A percentile compares a stretch with the other conserved stretches of the same genome.
Evolutionary conservation across 345 rosid genomes (phyloP).

Genomic region (Nasturtium officinale): DNA sequence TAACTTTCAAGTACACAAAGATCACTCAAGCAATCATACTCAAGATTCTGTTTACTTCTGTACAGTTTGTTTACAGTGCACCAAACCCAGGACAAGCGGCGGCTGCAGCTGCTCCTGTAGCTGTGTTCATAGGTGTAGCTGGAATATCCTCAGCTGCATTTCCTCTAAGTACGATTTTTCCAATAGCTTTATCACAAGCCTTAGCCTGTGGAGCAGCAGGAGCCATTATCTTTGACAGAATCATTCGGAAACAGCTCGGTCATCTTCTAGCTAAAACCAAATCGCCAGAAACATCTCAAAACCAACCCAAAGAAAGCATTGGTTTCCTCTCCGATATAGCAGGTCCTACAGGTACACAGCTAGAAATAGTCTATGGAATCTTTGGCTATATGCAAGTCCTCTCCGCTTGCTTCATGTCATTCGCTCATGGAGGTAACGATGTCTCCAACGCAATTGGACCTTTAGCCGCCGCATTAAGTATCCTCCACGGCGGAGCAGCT

Average conservation of each 20-base stretch:
- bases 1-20: neutral
- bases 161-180: slow-evolving; percentile 71
- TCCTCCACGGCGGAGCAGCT: slow-evolving; percentile 68
- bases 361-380: slow-evolving; percentile 86
- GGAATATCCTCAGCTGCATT: slow-evolving; percentile 86
- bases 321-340: slow-evolving; percentile 89
- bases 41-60: neutral
- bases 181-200: slow-evolving; percentile 69
- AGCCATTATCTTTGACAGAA: slow-evolving; percentile 65
- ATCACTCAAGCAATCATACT: neutral
- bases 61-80: slow-evolving; percentile 96
- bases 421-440: slow-evolving; percentile 95
- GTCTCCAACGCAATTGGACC: slow-evolving; percentile 98
- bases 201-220: slow-evolving; percentile 80
- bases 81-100: slow-evolving; percentile 95
- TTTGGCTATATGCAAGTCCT: slow-evolving; percentile 95
- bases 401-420: slow-evolving; percentile 99
- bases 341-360: slow-evolving; percentile 89
- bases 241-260: slow-evolving; percentile 80
- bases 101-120: slow-evolving; percentile 79
- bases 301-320: slow-evolving; percentile 47
- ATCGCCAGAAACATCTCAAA: slow-evolving; percentile 44
- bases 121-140: slow-evolving; percentile 76
- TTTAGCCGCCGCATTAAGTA: slow-evolving; percentile 82
- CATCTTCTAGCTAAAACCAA: slow-evolving; percentile 70